phyloP scores from a whole-genome alignment of 768 basidiomycete genomes.

The Mycena crocata region DNA sequence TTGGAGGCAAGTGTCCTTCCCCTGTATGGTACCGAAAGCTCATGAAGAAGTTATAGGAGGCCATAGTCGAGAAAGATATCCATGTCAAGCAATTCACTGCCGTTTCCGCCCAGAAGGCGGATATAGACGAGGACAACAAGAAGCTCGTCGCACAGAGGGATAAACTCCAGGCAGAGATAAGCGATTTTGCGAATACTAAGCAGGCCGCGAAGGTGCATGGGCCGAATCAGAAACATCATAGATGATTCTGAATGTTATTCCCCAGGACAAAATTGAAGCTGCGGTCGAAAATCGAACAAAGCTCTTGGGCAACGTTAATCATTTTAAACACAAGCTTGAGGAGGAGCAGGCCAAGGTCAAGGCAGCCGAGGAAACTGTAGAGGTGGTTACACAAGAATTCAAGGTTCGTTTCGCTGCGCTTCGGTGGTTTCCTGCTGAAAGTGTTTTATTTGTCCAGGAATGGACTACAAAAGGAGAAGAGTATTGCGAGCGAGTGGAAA shows the following conservation, averaged over 20 bases:
- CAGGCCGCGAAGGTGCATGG: constrained; percentile 57
- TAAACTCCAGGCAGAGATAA: constrained; percentile 59
- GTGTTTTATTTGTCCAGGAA: constrained; percentile 48
- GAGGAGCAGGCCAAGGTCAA: constrained; percentile 60
- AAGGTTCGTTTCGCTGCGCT: constrained; percentile 51
- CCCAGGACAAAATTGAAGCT: constrained; percentile 63
- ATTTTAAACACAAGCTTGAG: constrained; percentile 65
- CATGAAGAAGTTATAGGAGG: constrained; percentile 60
- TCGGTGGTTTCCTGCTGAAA: neutral
- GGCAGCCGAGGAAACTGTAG: constrained; percentile 56
- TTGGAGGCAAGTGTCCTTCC: constrained; percentile 56
- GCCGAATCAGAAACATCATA: neutral
- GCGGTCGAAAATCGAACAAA: constrained; percentile 62
- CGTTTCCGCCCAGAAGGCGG: constrained; percentile 56
- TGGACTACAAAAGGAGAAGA: constrained; percentile 75
- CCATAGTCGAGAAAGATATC: constrained; percentile 61
- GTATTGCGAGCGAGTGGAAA: constrained; percentile 68
- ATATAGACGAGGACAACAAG: constrained; percentile 58
- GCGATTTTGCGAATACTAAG: constrained; percentile 61
- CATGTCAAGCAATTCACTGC: constrained; percentile 62
- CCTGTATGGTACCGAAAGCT: too few relatives aligned
- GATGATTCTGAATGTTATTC: constrained; percentile 12
- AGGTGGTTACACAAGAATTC: constrained; percentile 71
- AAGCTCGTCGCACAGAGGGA: constrained; percentile 57
- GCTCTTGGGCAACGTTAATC: constrained; percentile 59